Percentiles rank a stretch among this genome's conserved stretches.
Conservation (phyloP, 192 early-diverging fungal genomes). For the Coemansia sp. region DNA sequence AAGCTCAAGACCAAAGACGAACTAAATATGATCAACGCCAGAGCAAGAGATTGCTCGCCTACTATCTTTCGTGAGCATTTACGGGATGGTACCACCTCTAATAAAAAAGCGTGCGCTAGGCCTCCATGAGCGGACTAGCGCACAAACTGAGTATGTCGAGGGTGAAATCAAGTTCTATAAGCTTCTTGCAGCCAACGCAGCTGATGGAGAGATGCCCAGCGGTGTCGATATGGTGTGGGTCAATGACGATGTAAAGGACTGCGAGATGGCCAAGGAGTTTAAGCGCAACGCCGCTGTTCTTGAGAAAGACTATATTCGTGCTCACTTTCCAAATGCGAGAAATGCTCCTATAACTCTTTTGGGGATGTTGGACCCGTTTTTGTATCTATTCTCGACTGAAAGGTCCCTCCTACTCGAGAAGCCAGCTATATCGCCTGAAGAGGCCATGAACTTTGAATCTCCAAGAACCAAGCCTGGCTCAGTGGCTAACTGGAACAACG, state of each 20-base stretch:
- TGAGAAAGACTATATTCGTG: not conserved
- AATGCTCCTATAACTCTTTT: not conserved
- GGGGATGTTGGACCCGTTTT: not conserved
- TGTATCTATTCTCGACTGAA: not conserved
- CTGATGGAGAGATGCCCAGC: not conserved
- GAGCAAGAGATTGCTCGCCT: not conserved
- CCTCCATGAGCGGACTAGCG: not conserved
- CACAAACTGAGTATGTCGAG: not conserved
- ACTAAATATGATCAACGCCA: not conserved
- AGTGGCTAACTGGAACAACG: not conserved
- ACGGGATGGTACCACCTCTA: not conserved
- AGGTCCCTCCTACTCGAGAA: not conserved
- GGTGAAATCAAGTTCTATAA: not conserved
- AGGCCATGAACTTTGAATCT: not conserved
- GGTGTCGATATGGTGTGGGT: slow-evolving; percentile 15
- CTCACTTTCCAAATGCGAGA: not conserved
- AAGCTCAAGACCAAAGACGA: slow-evolving; percentile 1
- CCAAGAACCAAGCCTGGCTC: not conserved
- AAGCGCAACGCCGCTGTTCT: not conserved
- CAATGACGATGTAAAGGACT: not conserved
- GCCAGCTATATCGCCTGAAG: not conserved
- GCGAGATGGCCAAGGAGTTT: not conserved
- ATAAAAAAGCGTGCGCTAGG: not conserved
- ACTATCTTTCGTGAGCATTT: not conserved
- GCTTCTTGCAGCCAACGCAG: not conserved